Percentiles rank a stretch among this genome's conserved stretches.
phyloP scores from a whole-genome alignment of 73 alveolate genomes.

The Paramecium pentaurelia region DNA sequence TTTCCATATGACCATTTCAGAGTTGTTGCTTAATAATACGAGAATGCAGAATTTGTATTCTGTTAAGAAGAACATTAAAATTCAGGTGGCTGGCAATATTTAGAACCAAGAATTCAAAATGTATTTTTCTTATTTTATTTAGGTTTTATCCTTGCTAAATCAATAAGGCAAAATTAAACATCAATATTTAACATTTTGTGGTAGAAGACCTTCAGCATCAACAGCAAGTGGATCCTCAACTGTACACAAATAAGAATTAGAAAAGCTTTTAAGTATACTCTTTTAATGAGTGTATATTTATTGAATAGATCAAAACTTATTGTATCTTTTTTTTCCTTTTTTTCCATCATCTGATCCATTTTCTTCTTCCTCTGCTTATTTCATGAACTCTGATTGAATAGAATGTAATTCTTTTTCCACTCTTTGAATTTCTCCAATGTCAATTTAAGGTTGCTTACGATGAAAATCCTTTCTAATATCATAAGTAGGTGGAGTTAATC shows the following conservation, averaged over 20 bases:
- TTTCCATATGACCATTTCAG: slow-evolving; percentile 89
- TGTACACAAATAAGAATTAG: slow-evolving; percentile 70
- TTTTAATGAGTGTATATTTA: neutral
- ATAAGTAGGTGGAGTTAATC: slow-evolving; percentile 45
- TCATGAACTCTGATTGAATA: neutral
- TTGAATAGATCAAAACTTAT: slow-evolving; percentile 1
- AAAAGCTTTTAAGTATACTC: slow-evolving; percentile 49
- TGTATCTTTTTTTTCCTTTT: neutral
- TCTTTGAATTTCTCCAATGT: neutral
- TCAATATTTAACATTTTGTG: slow-evolving; percentile 62
- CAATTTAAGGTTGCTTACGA: neutral
- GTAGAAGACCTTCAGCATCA: slow-evolving; percentile 80
- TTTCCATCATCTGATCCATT: slow-evolving; percentile 22
- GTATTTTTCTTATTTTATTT: slow-evolving; percentile 42
- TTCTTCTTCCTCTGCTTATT: neutral
- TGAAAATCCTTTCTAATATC: slow-evolving; percentile 10
- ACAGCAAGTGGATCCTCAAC: slow-evolving; percentile 86
- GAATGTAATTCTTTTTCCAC: slow-evolving; percentile 10
- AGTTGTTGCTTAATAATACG: slow-evolving; percentile 63
- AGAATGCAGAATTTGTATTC: slow-evolving; percentile 75
- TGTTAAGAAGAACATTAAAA: slow-evolving; percentile 85
- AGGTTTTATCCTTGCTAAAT: slow-evolving; percentile 32
- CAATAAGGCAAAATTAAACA: slow-evolving; percentile 22
- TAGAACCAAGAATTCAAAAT: slow-evolving; percentile 74
- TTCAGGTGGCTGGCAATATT: slow-evolving; percentile 73